Conservation (phyloP, 768 basidiomycete species). For the Holtermanniella nyarrowii region DNA sequence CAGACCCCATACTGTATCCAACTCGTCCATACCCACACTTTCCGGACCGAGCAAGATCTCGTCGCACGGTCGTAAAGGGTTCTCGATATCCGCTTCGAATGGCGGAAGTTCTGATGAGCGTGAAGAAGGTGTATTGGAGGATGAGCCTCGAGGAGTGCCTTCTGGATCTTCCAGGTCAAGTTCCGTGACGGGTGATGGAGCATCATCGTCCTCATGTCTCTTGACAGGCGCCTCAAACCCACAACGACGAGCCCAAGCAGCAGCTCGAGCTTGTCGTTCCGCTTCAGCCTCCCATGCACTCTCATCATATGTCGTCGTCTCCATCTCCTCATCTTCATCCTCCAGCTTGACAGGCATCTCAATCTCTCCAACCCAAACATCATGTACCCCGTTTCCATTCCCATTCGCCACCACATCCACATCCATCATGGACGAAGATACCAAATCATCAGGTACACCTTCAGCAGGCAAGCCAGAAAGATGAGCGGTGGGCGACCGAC, state of each 20-base stretch:
- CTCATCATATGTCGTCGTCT: conserved; percentile 7
- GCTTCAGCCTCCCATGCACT: conserved; percentile 26
- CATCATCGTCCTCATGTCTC: conserved; percentile 25
- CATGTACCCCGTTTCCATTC: too few relatives aligned
- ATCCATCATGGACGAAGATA: too few relatives aligned
- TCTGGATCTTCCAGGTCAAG: conserved; percentile 10
- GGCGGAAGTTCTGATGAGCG: conserved; percentile 21
- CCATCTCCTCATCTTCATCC: background rate
- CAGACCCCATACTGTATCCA: conserved; percentile 18
- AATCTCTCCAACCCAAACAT: too few relatives aligned
- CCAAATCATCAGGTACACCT: conserved; percentile 12
- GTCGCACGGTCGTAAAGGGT: conserved; percentile 3
- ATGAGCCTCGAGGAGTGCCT: conserved; percentile 20
- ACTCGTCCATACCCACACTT: conserved; percentile 25
- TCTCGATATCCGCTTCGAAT: conserved; percentile 13
- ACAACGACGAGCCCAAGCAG: background rate
- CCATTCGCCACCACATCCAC: conserved; percentile 3
- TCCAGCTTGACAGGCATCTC: background rate
- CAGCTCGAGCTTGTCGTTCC: background rate
- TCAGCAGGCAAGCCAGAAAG: background rate
- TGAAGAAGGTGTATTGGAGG: conserved; percentile 18
- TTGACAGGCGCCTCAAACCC: background rate
- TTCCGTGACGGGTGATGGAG: conserved; percentile 23
- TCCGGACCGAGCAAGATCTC: conserved; percentile 28
- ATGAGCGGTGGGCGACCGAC: background rate